Evolutionary conservation across 2,329 filamentous ascomycete genomes (phyloP).

Genomic region (Colletotrichum eremochloae): DNA sequence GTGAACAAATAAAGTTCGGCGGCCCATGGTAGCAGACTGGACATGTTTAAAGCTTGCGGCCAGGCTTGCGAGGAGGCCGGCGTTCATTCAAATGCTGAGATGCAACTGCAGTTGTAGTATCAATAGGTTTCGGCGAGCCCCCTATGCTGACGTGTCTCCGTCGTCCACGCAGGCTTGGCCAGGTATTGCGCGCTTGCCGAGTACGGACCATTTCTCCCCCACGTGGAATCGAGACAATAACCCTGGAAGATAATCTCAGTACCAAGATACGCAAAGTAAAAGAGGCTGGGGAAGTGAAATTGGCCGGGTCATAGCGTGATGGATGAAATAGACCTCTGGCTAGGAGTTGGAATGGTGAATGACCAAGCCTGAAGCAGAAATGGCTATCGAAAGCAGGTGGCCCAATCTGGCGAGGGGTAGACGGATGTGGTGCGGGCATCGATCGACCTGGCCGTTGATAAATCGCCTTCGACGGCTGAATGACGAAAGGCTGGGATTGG

Average conservation of each 20-base stretch:
- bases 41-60: background rate
- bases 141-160: background rate
- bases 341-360: background rate
- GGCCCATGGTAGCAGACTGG: background rate
- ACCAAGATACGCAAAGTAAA: background rate
- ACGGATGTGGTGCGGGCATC: slow-evolving; percentile 36
- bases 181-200: background rate
- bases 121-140: background rate
- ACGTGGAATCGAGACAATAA: slow-evolving; percentile 26
- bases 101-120: background rate
- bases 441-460: slow-evolving; percentile 19
- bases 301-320: slow-evolving; percentile 15
- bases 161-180: slow-evolving; percentile 6
- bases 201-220: background rate
- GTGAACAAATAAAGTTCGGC: slow-evolving; percentile 9
- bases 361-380: slow-evolving; percentile 15
- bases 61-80: background rate
- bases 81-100: background rate
- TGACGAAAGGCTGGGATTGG: slow-evolving; percentile 29
- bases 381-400: slow-evolving; percentile 3
- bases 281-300: background rate
- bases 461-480: slow-evolving; percentile 19
- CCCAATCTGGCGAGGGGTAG: slow-evolving; percentile 14
- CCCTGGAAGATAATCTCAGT: slow-evolving; percentile 16
- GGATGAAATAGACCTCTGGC: background rate